Base-by-base conservation (phyloP, 345 rosid genomes). In the Eutrema yunnanense region DNA sequence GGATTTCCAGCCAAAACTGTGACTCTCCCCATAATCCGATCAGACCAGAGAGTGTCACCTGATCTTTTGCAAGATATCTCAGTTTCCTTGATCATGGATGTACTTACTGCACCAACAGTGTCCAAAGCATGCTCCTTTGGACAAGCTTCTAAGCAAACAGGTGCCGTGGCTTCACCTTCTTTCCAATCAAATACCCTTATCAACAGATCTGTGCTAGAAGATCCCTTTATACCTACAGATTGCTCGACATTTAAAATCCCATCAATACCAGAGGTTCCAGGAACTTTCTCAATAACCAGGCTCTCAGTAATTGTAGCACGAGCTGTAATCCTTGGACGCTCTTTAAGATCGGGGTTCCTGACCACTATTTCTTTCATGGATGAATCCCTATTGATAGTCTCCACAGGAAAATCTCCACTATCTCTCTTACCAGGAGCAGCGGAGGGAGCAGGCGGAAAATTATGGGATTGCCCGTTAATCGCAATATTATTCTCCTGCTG, bases 1-100 rank as follows among this genome's bases (percentile, higher is more conserved):
- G 90, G 90, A 86, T 92, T 92, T 71, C 99, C 99, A 37, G 98
- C 97, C 74, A 96, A 81, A 76, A 92, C 98, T 14, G 98, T 90
- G 66, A 85, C 97, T 74, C 84, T 88, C 65, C 98, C 98, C 4
- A 91, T 73, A 54, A 96, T 85, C 78, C 97, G 82, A 70, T 96
- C 98, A 67, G 91, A 85, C 98, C 98, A 96, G 72, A 96, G 92
- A 70, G 80, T 88, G 74, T 87, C 83, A 64, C 81, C 82, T 67
- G 91, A 94, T 76, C 74, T 82, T 57, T 83, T 90, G 80, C 97
- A 96, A 76, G 76, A 43, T 71, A 96, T 77, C 75, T 92, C 97
- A 5, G 99, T 92, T 81, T 92, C 98, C 76, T 90, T 88, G 84
- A 84, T 78, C 83, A 75, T 79, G 53, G 79, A 81, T 67, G 90